phyloP scores from a whole-genome alignment of 108 stramenopile genomes.

The Schizochytrium sp. region DNA sequence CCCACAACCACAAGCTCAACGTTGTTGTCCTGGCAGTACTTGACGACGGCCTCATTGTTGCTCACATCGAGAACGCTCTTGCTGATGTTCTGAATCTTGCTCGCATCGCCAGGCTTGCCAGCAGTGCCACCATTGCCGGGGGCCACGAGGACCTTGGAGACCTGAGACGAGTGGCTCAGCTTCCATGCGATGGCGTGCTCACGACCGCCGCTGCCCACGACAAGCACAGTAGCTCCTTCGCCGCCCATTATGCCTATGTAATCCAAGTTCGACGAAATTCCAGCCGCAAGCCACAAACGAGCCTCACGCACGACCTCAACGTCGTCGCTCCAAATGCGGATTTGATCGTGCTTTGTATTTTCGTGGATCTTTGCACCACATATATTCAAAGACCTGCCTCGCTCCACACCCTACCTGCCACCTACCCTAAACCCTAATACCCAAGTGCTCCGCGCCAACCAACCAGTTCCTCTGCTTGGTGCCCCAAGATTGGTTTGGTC shows the following conservation, averaged over 20 bases:
- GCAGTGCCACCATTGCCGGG: constrained; percentile 62
- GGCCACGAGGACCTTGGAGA: neutral
- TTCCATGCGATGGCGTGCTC: constrained; percentile 77
- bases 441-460: too few relatives aligned
- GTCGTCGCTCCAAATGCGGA: too few relatives aligned
- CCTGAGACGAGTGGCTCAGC: constrained; percentile 63
- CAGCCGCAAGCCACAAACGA: too few relatives aligned
- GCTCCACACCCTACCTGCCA: too few relatives aligned
- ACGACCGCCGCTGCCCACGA: constrained; percentile 76
- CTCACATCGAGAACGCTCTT: neutral
- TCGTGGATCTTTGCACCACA: too few relatives aligned
- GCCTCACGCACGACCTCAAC: too few relatives aligned
- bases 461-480: too few relatives aligned
- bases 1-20: constrained; percentile 84
- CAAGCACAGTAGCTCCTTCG: constrained; percentile 66
- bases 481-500: too few relatives aligned
- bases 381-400: too few relatives aligned
- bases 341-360: too few relatives aligned
- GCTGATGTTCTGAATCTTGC: constrained; percentile 39
- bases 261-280: too few relatives aligned
- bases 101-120: neutral
- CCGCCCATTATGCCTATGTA: neutral
- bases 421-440: too few relatives aligned
- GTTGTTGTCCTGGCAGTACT: constrained; percentile 62
- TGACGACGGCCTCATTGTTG: constrained; percentile 49